phyloP scores from a whole-genome alignment of 768 basidiomycete genomes.

The Mycena capillaripes region DNA sequence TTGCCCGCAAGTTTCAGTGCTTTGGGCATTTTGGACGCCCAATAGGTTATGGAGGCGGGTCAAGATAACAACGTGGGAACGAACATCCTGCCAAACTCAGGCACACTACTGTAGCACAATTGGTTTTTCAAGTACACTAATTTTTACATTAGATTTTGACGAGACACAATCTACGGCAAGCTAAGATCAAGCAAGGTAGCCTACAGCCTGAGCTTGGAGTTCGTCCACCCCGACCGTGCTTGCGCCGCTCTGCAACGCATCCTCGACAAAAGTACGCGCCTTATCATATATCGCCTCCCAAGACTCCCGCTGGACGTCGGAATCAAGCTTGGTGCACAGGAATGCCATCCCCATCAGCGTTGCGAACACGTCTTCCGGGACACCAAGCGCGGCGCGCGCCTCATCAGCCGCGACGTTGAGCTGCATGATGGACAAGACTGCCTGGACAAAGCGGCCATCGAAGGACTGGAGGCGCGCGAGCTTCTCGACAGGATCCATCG shows the following conservation, averaged over 20 bases:
- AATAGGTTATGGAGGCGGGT: too few species aligned
- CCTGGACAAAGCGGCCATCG: conserved; percentile 14
- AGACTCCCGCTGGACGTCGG: conserved; percentile 17
- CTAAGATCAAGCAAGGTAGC: neutral
- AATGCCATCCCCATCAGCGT: conserved; percentile 32
- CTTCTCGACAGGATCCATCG: conserved; percentile 6
- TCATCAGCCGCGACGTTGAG: neutral
- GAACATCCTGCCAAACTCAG: too few species aligned
- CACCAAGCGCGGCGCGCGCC: neutral
- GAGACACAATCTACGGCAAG: neutral
- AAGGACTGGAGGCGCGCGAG: conserved; percentile 27
- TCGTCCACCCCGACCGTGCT: neutral
- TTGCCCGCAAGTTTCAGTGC: conserved; percentile 25
- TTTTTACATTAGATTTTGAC: neutral
- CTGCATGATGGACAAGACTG: conserved; percentile 6
- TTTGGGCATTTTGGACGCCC: conserved; percentile 13
- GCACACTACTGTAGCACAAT: too few species aligned
- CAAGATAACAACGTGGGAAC: too few species aligned
- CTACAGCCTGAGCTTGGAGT: conserved; percentile 7
- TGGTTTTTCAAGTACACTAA: too few species aligned
- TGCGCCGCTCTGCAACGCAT: neutral
- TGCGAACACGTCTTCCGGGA: conserved; percentile 19
- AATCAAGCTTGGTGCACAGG: conserved; percentile 24
- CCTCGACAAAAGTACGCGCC: conserved; percentile 25
- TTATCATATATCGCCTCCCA: conserved; percentile 38